phyloP scores from a whole-genome alignment of 2,329 filamentous ascomycete genomes.

The Fusarium napiforme region DNA sequence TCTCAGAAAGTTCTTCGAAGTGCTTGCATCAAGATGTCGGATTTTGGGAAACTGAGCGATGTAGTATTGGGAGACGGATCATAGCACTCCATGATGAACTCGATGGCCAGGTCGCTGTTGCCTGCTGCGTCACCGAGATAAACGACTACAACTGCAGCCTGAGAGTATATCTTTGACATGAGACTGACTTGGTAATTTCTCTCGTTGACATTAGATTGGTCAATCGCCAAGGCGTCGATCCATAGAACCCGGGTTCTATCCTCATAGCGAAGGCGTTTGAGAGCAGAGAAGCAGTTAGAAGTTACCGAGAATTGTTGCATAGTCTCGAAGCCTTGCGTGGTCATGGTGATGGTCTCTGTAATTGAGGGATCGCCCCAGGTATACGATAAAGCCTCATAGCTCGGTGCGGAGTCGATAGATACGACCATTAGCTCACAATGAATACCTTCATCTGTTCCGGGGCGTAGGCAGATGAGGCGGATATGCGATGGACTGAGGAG shows the following conservation, averaged over 20 bases:
- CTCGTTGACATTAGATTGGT: background rate
- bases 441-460: background rate
- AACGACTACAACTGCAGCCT: rapidly evolving
- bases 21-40: background rate
- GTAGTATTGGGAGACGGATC: background rate
- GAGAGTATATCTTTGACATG: background rate
- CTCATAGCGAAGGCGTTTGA: background rate
- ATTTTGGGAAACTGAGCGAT: rapidly evolving
- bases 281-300: background rate
- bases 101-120: background rate
- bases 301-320: background rate
- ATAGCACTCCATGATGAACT: background rate
- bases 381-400: background rate
- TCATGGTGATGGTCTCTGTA: background rate
- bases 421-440: background rate
- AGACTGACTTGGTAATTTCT: background rate
- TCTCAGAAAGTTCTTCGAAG: background rate
- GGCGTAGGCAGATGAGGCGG: background rate
- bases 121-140: background rate
- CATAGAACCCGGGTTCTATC: background rate
- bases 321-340: background rate
- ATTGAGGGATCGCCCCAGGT: background rate
- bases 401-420: rapidly evolving
- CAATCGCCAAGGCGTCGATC: background rate
- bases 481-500: background rate